phyloP scores from a whole-genome alignment of 2,329 filamentous ascomycete species.

The Ceratocystis smalleyi region DNA sequence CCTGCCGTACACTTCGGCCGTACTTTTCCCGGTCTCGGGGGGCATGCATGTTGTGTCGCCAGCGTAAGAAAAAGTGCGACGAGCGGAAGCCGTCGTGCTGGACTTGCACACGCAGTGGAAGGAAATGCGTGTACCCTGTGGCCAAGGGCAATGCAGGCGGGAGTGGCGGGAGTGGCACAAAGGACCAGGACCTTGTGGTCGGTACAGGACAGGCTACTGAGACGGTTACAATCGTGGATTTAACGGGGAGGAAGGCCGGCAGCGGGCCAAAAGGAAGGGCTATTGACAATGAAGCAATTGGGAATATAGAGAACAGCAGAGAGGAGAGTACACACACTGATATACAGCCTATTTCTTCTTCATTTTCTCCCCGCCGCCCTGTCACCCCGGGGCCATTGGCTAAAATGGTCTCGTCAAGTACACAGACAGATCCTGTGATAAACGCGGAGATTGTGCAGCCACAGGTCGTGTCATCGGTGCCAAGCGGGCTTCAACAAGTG shows the following conservation, averaged over 20 bases:
- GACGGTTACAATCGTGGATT: background rate
- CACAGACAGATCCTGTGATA: background rate
- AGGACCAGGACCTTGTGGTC: background rate
- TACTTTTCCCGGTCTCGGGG: constrained; percentile 17
- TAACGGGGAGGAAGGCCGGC: background rate
- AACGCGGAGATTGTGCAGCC: background rate
- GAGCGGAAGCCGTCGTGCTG: constrained; percentile 21
- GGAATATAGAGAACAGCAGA: background rate
- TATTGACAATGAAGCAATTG: background rate
- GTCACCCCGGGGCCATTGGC: background rate
- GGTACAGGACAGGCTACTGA: background rate
- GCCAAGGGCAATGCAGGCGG: background rate
- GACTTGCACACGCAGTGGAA: constrained; percentile 15
- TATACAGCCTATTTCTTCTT: background rate
- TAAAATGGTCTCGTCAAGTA: constrained; percentile 1
- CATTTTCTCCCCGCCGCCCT: background rate
- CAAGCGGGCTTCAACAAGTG: background rate
- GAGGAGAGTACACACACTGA: background rate
- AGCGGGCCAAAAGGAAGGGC: no score
- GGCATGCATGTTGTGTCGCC: constrained; percentile 23
- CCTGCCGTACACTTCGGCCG: constrained; percentile 13
- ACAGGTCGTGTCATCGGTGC: background rate
- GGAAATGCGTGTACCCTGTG: constrained; percentile 13
- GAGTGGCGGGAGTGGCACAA: background rate
- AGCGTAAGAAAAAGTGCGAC: constrained; percentile 25